Conservation (phyloP, 129 eudicot genomes). For the Pulicaria dysenterica region DNA sequence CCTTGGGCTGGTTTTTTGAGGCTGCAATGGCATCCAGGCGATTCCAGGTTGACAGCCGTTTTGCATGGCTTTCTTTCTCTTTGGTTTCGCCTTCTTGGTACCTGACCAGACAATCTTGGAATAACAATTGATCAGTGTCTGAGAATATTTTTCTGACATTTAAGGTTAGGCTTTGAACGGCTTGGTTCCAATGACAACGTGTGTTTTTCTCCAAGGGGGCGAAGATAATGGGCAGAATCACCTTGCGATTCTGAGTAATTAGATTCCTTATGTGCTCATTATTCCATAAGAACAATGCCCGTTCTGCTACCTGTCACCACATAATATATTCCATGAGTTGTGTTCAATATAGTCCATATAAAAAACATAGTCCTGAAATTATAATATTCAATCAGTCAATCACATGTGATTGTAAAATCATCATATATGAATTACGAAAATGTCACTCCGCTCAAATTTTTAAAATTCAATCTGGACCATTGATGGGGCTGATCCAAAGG, state of each 20-base stretch:
- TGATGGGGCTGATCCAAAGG: too few species aligned
- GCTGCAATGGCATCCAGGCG: constrained; percentile 55
- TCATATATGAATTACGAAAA: too few species aligned
- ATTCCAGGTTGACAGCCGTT: constrained; percentile 47
- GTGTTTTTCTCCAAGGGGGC: constrained; percentile 60
- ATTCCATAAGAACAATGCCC: constrained; percentile 59
- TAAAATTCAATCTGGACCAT: too few species aligned
- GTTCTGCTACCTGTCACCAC: constrained; percentile 60
- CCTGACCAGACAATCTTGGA: constrained; percentile 51
- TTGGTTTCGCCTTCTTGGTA: constrained; percentile 53
- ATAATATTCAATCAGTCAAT: too few species aligned
- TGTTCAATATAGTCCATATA: too few species aligned
- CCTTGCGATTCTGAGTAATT: constrained; percentile 51
- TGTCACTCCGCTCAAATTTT: too few species aligned
- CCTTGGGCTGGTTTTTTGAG: constrained; percentile 33
- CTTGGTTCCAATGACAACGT: constrained; percentile 59
- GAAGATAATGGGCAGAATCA: constrained; percentile 56
- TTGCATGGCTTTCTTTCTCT: constrained; percentile 40
- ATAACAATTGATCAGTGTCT: constrained; percentile 50
- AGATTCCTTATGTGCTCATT: constrained; percentile 61
- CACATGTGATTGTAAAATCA: too few species aligned
- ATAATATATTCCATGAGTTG: background rate
- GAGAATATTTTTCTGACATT: constrained; percentile 56
- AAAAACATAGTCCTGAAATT: too few species aligned
- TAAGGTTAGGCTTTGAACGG: constrained; percentile 59